Base-by-base conservation (phyloP, 2,329 filamentous ascomycete genomes). In the Hyphodiscus sp. region DNA sequence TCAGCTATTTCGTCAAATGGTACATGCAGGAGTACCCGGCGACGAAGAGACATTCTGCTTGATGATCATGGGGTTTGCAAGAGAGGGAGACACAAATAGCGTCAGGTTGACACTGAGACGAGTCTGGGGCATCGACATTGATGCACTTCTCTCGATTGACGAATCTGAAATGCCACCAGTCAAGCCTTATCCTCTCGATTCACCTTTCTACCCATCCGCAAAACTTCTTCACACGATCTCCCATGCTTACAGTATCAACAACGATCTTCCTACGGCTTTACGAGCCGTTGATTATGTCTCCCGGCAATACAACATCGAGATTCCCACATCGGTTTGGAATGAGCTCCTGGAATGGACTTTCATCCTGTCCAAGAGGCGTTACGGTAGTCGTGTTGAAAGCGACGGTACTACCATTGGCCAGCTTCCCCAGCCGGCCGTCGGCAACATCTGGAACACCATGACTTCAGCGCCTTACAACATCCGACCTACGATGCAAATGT, bases 341-440 rank as follows among this genome's bases (percentile, higher is more conserved):
- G 79, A 84, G 51, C 69, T 92, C 2, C 72, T 91, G 16, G 75
- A 81, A 56, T 88, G 86, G 79, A 77, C 85, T 0, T 85, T 82
- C 61, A 72, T 87, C 10, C 73, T 83, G 42, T 71, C 66, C 57
- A 72, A 26, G 18, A 20, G 45, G 26, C 13, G 50, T 46, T 45
- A 41, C 44, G 42, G 45, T 18, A 11, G 23, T 18, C 15, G n/a
- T 19, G 30, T 33, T 15, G n/a, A 9, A 20, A 29, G 38, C 38
- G 16, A 48, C 30, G 52, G 48, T n/a, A 46, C 16, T 30, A 38
- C 44, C 38, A 52, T 44, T 33, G 60, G 57, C 11, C 48, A 58
- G 33, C 50, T 67, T 16, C 61, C 62, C 41, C 18, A 45, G 19
- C 41, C 50, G 20, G 56, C 64, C 9, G 56, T 68, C 4, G 38